Conservation (phyloP, 257 asterid genomes). For the Jacaranda copaia region DNA sequence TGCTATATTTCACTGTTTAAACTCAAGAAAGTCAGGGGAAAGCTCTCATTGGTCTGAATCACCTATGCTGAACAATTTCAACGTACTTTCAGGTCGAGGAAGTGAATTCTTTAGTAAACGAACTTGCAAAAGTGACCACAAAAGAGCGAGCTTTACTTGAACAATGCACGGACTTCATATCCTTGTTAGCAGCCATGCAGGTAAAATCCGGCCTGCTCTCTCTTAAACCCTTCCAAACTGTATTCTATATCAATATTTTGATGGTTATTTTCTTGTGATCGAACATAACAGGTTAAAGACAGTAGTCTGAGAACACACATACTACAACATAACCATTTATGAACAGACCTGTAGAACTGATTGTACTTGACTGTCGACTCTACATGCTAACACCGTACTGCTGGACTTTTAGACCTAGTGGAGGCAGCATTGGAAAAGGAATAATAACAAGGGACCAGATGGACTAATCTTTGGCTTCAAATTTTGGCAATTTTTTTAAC, state of each 20-base stretch:
- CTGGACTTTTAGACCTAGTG: slow-evolving; percentile 38
- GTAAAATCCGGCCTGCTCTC: slow-evolving; percentile 41
- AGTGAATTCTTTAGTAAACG: slow-evolving; percentile 62
- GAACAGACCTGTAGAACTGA: slow-evolving; percentile 57
- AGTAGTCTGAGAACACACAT: slow-evolving; percentile 84
- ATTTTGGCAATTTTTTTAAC: slow-evolving; percentile 46
- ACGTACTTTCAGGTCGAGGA: slow-evolving; percentile 64
- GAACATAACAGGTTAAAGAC: slow-evolving; percentile 69
- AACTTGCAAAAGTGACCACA: slow-evolving; percentile 71
- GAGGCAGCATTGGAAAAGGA: slow-evolving; percentile 44
- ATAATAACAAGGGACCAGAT: slow-evolving; percentile 33
- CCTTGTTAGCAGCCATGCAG: slow-evolving; percentile 75
- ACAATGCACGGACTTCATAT: slow-evolving; percentile 69
- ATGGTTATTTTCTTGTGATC: background rate
- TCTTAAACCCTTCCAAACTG: background rate
- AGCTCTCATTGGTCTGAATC: background rate
- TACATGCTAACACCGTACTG: slow-evolving; percentile 61
- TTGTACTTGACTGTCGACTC: slow-evolving; percentile 47
- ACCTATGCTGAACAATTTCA: slow-evolving; percentile 7
- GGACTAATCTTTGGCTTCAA: slow-evolving; percentile 52
- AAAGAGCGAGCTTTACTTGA: slow-evolving; percentile 76
- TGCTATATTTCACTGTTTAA: slow-evolving; percentile 4
- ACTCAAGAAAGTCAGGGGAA: background rate
- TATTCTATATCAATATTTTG: background rate
- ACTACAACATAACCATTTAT: slow-evolving; percentile 69